phyloP scores from a whole-genome alignment of 495 filamentous ascomycete species.

The Xylaria cubensis region DNA sequence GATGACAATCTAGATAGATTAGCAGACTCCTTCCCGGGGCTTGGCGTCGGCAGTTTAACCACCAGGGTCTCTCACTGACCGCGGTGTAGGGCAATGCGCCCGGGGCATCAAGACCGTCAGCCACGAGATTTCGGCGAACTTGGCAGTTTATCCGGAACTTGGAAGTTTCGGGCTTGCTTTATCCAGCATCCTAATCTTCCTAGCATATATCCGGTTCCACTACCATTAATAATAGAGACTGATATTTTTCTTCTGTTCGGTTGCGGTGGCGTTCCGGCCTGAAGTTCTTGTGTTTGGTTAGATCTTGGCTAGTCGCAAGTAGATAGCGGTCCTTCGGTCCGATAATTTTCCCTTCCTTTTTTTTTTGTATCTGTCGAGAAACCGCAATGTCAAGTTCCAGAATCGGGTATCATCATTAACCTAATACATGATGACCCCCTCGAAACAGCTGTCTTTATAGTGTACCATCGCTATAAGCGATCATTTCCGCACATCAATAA shows the following conservation, averaged over 20 bases:
- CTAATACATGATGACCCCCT: not conserved
- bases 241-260: constrained; percentile 5
- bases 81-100: not conserved
- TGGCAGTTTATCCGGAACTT: constrained; percentile 14
- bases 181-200: constrained; percentile 22
- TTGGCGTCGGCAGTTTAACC: constrained; percentile 24
- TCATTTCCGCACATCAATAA: not conserved
- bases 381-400: not conserved
- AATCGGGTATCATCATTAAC: not conserved
- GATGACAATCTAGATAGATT: constrained; percentile 23
- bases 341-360: constrained; percentile 6
- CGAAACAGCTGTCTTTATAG: not conserved
- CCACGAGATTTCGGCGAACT: not conserved
- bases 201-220: constrained; percentile 17
- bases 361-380: not conserved
- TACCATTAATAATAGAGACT: constrained; percentile 5
- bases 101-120: not conserved
- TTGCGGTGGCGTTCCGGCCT: not conserved
- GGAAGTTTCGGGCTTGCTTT: constrained; percentile 11
- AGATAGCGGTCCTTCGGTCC: not conserved
- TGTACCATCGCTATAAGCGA: constrained; percentile 24
- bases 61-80: not conserved
- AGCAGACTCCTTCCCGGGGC: not conserved
- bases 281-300: not conserved
- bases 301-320: constrained; percentile 4